phyloP scores from a whole-genome alignment of 805 yeast species.

The Saccharomyces kudriavzevii region DNA sequence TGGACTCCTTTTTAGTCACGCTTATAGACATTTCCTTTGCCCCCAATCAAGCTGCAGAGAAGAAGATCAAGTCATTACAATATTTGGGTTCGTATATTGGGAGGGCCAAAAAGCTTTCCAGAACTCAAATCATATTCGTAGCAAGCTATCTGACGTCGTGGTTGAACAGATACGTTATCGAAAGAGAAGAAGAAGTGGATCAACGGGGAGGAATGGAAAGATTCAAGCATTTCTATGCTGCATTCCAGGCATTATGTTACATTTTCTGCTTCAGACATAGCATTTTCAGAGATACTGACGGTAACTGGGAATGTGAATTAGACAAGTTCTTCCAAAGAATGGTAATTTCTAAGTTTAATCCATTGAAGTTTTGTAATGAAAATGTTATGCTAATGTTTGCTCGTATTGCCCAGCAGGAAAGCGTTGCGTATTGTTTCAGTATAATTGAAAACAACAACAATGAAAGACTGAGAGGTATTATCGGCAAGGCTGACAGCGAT shows the following conservation, averaged over 20 bases:
- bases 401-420: constrained; percentile 79
- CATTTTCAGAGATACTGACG: constrained; percentile 39
- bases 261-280: constrained; percentile 84
- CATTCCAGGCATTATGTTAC: constrained; percentile 82
- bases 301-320: constrained; percentile 67
- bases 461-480: constrained; percentile 37
- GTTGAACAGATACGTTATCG: constrained; percentile 72
- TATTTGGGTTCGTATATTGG: constrained; percentile 86
- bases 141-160: constrained; percentile 76
- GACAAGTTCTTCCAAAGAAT: constrained; percentile 83
- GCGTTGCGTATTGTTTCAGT: constrained; percentile 86
- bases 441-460: constrained; percentile 82
- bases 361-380: constrained; percentile 85
- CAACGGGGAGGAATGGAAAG: constrained; percentile 75
- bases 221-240: constrained; percentile 81
- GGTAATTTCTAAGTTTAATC: constrained; percentile 83
- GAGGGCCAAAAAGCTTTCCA: constrained; percentile 65
- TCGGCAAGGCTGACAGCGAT: constrained; percentile 27
- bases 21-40: constrained; percentile 78
- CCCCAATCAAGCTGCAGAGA: constrained; percentile 58
- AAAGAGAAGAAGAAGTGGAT: constrained; percentile 76
- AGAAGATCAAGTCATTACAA: constrained; percentile 82
- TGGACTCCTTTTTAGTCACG: constrained; percentile 76
- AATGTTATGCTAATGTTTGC: constrained; percentile 93
- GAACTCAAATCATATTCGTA: constrained; percentile 70